Evolutionary conservation across 306 rosid species (phyloP).

Genomic region (Arachis stenosperma): DNA sequence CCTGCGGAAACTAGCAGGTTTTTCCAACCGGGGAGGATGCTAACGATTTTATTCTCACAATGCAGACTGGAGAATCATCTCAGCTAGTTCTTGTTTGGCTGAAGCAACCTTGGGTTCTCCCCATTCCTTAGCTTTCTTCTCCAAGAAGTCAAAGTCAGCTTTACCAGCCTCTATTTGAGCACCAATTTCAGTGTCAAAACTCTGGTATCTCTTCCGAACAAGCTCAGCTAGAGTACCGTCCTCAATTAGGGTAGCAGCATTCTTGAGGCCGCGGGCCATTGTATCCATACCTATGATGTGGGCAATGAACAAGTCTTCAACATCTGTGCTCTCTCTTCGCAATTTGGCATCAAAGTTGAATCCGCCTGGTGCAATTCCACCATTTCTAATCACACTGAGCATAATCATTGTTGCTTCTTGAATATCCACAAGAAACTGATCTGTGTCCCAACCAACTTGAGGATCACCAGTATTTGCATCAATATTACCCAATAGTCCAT

Average conservation of each 20-base stretch:
- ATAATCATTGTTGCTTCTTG: conserved; percentile 89
- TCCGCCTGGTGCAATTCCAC: conserved; percentile 96
- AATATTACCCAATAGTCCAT: conserved; percentile 83
- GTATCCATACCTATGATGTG: conserved; percentile 93
- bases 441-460: conserved; percentile 99
- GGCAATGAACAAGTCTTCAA: conserved; percentile 94
- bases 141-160: conserved; percentile 88
- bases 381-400: conserved; percentile 80
- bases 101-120: conserved; percentile 94
- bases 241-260: conserved; percentile 79
- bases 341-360: conserved; percentile 98
- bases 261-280: conserved; percentile 87
- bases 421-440: conserved; percentile 89
- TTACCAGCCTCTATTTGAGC: conserved; percentile 90
- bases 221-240: conserved; percentile 89
- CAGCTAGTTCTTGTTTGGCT: conserved; percentile 97
- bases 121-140: conserved; percentile 86
- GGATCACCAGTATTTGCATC: conserved; percentile 43
- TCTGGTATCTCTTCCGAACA: conserved; percentile 77
- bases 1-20: conserved; percentile 9
- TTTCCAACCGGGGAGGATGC: not conserved
- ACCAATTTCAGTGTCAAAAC: conserved; percentile 86
- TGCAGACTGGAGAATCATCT: conserved; percentile 86
- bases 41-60: conserved; percentile 34
- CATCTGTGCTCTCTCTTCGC: conserved; percentile 99